These are phyloP conservation scores for Sclerotinia borealis DNA, from an alignment of 2,329 filamentous ascomycete genomes.

Conservation along the genomic window DNA sequence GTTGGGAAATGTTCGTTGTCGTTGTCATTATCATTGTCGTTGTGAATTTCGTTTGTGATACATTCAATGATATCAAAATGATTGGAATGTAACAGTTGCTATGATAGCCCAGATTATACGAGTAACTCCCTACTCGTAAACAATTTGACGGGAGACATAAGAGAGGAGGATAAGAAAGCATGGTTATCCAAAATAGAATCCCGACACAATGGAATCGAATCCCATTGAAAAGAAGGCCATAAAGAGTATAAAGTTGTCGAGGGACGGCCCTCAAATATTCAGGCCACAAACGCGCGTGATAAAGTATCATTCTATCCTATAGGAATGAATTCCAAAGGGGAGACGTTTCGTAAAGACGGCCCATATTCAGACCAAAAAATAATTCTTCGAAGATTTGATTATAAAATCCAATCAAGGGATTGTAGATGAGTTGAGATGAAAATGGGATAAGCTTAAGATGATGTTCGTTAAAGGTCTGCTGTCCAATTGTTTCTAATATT, in stretches of 20 bases:
- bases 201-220: not conserved
- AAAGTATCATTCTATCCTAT: not conserved
- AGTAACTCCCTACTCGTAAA: not conserved
- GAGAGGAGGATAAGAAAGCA: not conserved
- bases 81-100: slow-evolving; percentile 8
- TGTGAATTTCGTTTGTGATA: slow-evolving; percentile 4
- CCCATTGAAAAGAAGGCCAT: not conserved
- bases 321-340: not conserved
- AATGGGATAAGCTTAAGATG: not conserved
- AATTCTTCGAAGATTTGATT: too few species aligned
- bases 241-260: not conserved
- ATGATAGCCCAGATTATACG: not conserved
- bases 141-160: not conserved
- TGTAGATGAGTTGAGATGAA: not conserved
- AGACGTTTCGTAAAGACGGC: not conserved
- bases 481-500: slow-evolving; percentile 12
- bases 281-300: slow-evolving; percentile 8
- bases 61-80: not conserved
- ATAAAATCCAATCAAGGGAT: not conserved
- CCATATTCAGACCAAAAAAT: not conserved
- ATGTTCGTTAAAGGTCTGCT: slow-evolving; percentile 4
- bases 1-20: not conserved
- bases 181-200: slow-evolving; percentile 3
- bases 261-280: slow-evolving; percentile 6
- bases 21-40: too few species aligned